Base-by-base conservation (phyloP, 129 eudicot species). In the Arctium lappa region DNA sequence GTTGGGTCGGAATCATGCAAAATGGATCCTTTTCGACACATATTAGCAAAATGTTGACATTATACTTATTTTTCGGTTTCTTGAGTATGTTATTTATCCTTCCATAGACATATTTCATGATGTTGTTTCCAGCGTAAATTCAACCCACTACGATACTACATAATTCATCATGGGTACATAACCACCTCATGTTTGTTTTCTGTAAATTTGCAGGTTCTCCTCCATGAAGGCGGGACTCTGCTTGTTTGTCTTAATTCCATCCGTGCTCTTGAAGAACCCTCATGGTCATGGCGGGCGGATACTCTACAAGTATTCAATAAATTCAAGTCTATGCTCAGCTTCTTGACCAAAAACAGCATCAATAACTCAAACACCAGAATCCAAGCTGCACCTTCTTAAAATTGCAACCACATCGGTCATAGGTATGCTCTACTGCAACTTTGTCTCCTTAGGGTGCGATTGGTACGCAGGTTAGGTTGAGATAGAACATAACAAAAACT, bases 191-290 rank as follows among this genome's bases (percentile, higher is more conserved):
- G 71, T 22, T 65, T 18, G 32, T 65, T 65, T 56, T 18, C 71
- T 9, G 73, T 69, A 50, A 48, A 78, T 72, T 72, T 56, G 15
- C 80, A 95, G 99, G 99, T 95, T 70, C 94, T 95, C 31, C 90
- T 91, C 30, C 99, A 95, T 32, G 99, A 95, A 89, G 99, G 99
- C 16, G 99, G 99, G 65, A 95, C 99, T 22, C 93, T 95, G 78
- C 86, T 95, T 16, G 99, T 95, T 70, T 95, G 99, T 88, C 90
- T 93, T 36, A 95, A 95, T 85, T 95, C 99, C 32, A 78, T 95
- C 29, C 99, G 99, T 22, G 97, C 98, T 12, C 88, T 95, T 38
- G 88, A 90, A 81, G 83, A 90, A 10, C 99, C 99, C 0, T 68
- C 92, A 34, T 95, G 97, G 99, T 95, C 99, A 11, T 95, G 97